A percentile compares a stretch with the other conserved stretches of the same genome.
phyloP scores from a whole-genome alignment of 202 grass and related monocot species.

The Cymbopogon flexuosus region DNA sequence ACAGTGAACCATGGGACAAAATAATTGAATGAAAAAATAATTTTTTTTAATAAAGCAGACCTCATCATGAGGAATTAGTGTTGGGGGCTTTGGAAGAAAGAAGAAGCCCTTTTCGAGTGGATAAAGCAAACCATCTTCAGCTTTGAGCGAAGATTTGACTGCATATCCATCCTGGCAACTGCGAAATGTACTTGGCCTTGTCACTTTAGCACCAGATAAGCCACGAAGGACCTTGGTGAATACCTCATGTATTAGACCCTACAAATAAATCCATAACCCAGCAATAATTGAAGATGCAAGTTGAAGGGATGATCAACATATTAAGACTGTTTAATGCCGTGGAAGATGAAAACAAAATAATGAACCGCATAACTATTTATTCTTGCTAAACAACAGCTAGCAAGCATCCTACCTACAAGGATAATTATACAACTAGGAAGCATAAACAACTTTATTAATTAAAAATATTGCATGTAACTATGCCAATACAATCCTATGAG shows the following conservation, averaged over 20 bases:
- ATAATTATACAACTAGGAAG: neutral
- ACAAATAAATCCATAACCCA: constrained; percentile 18
- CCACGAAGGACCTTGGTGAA: constrained; percentile 76
- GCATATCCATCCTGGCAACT: constrained; percentile 86
- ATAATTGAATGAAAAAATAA: constrained; percentile 8
- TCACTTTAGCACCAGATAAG: constrained; percentile 85
- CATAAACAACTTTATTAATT: neutral
- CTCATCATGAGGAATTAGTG: constrained; percentile 91
- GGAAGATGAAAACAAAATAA: neutral
- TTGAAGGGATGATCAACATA: neutral
- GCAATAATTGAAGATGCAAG: neutral
- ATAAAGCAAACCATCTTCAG: constrained; percentile 94
- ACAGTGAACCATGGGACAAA: neutral
- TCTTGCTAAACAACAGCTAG: neutral
- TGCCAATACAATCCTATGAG: neutral
- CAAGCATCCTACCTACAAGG: neutral
- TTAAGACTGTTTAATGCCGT: neutral
- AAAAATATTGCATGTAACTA: constrained; percentile 2
- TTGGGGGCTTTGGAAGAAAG: constrained; percentile 95
- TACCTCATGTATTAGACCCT: constrained; percentile 84
- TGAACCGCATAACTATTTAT: neutral
- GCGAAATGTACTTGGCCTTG: constrained; percentile 66
- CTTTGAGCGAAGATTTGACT: constrained; percentile 97
- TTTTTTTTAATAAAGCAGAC: constrained; percentile 2
- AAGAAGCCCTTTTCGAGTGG: constrained; percentile 97